phyloP scores from a whole-genome alignment of 176 grass and related monocot species.

The barley (Hordeum vulgare) region DNA sequence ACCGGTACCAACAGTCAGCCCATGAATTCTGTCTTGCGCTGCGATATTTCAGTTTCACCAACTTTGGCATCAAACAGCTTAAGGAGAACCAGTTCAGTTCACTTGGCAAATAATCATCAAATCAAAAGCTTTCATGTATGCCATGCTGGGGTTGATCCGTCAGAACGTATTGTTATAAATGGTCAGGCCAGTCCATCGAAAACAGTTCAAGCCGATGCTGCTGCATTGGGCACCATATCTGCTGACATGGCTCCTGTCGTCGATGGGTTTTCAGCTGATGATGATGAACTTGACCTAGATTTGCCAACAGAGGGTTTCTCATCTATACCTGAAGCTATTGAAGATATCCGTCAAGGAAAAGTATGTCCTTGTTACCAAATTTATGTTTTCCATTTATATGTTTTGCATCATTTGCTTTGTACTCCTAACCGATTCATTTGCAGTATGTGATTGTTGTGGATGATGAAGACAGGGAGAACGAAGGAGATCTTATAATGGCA shows the following conservation, averaged over 20 bases:
- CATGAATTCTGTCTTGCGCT: slow-evolving; percentile 13
- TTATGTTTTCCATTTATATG: not conserved
- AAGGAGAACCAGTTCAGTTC: not conserved
- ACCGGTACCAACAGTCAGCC: slow-evolving; percentile 17
- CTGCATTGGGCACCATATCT: slow-evolving; percentile 1
- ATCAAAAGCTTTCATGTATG: slow-evolving; percentile 25
- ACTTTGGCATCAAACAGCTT: slow-evolving; percentile 18
- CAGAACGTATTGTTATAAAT: not conserved
- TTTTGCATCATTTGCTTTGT: not conserved
- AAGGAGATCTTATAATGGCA: slow-evolving; percentile 99
- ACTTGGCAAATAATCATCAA: slow-evolving; percentile 11
- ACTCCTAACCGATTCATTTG: slow-evolving; percentile 17
- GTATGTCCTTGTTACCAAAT: slow-evolving; percentile 25
- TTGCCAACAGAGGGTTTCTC: slow-evolving; percentile 74
- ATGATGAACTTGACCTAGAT: slow-evolving; percentile 77
- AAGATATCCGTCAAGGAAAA: slow-evolving; percentile 83
- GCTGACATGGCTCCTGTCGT: slow-evolving; percentile 7
- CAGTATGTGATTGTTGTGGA: slow-evolving; percentile 96
- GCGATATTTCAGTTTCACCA: not conserved
- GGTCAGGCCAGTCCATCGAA: slow-evolving; percentile 3
- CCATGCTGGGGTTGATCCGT: slow-evolving; percentile 6
- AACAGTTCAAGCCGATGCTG: not conserved
- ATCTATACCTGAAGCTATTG: slow-evolving; percentile 84
- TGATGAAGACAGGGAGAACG: slow-evolving; percentile 91
- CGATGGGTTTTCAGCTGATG: slow-evolving; percentile 28